These are phyloP conservation scores for Talaromyces amestolkiae DNA, from an alignment of 2,329 filamentous ascomycete genomes.

Conservation along the genomic window DNA sequence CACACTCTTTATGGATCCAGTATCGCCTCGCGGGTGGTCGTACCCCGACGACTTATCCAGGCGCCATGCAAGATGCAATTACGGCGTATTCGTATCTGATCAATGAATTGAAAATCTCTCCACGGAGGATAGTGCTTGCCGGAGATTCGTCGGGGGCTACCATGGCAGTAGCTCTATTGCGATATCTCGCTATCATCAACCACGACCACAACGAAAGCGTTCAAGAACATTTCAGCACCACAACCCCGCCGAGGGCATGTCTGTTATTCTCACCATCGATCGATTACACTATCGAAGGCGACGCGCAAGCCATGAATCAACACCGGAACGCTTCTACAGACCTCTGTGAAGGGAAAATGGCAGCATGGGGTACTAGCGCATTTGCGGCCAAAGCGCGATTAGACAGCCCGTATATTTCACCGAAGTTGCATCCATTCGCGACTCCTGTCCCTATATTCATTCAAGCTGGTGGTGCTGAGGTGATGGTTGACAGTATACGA, in stretches of 20 bases:
- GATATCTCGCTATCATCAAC: background rate
- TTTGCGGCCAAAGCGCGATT: constrained; percentile 20
- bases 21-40: background rate
- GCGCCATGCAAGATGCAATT: background rate
- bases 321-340: constrained; percentile 21
- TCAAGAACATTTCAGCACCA: background rate
- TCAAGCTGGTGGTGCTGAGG: constrained; percentile 21
- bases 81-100: background rate
- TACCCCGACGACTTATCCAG: background rate
- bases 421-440: constrained; percentile 22
- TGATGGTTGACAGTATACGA: constrained; percentile 21
- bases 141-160: background rate
- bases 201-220: background rate
- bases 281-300: constrained; percentile 12
- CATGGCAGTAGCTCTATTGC: background rate
- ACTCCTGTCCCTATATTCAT: constrained; percentile 22
- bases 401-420: constrained; percentile 22
- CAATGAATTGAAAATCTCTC: background rate
- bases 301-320: constrained; percentile 8
- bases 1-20: background rate
- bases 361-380: constrained; percentile 22
- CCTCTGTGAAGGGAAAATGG: constrained; percentile 19
- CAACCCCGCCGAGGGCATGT: constrained; percentile 19
- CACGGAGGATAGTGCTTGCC: background rate
- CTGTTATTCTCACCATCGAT: constrained; percentile 23